phyloP scores from a whole-genome alignment of 768 basidiomycete species.

The Tubosaeta sp. region DNA sequence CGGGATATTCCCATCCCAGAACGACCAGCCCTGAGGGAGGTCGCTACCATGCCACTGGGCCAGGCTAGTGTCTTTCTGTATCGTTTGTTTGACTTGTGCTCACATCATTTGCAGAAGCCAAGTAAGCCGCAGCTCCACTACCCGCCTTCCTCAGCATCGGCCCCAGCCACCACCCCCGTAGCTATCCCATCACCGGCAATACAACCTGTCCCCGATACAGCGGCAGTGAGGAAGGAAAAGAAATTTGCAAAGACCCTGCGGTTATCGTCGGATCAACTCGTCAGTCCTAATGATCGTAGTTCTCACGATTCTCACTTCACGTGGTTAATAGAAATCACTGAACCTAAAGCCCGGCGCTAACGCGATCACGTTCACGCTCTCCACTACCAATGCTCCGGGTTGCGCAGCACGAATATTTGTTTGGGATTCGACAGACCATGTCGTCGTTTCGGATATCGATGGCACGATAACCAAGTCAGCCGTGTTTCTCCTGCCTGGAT shows the following conservation, averaged over 20 bases:
- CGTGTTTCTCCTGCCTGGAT: constrained; percentile 13
- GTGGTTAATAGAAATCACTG: constrained; percentile 63
- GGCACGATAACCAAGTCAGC: constrained; percentile 96
- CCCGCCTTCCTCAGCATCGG: constrained; percentile 37
- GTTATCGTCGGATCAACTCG: constrained; percentile 91
- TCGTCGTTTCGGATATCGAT: constrained; percentile 97
- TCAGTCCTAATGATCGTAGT: constrained; percentile 33
- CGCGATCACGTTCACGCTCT: constrained; percentile 88
- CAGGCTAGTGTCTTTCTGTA: constrained; percentile 13
- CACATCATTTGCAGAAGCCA: constrained; percentile 11
- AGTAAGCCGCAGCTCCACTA: constrained; percentile 1
- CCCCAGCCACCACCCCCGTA: constrained; percentile 44
- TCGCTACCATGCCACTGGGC: constrained; percentile 22
- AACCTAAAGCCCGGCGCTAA: constrained; percentile 85
- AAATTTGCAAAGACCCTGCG: constrained; percentile 90
- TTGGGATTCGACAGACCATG: constrained; percentile 87
- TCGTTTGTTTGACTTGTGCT: not conserved
- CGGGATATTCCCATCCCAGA: constrained; percentile 30
- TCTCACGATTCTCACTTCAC: not conserved
- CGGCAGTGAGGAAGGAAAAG: constrained; percentile 27
- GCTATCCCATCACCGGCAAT: constrained; percentile 17
- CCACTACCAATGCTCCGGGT: constrained; percentile 72
- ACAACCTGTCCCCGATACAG: constrained; percentile 24
- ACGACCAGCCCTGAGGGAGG: constrained; percentile 20
- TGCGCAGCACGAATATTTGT: constrained; percentile 93